Evolutionary conservation across 768 basidiomycete species (phyloP), one percentile per base, ranked within the genome.

Genomic region (Rhizopogon vulgaris): DNA sequence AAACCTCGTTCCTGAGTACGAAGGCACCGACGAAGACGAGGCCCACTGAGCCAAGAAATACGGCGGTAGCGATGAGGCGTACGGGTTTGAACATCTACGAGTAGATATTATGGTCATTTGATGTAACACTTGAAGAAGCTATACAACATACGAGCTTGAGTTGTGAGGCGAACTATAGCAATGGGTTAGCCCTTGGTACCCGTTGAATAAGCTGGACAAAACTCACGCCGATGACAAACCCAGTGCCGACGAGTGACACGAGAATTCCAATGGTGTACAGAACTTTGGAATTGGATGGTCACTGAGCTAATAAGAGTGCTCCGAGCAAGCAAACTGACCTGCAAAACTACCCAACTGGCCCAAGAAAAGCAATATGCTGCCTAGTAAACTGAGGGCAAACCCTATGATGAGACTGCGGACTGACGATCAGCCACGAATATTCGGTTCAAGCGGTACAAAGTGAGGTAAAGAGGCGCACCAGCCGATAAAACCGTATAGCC

Each of bases 31-130:
- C 78, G 52, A 95, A 92, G 47, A 93, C 84, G 56, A 95, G 78
- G 8, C 68, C 86, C 55, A 96, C 90, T 14, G 86, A 83, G 1
- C 69, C 87, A 11, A 97, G 65, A 65, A 95, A 82, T 34, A 94
- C 63, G 53, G 93, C 66, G 1, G 90, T 83, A 2, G 94, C 93
- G 17, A 90, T 70, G 6, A 95, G 69, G 48, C 94, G 90, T 18
- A 95, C 80, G 46, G 92, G 89, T 69, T 94, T 94, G 79, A 95
- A 95, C 93, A 94, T 94, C 91, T 93, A 58, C 6, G 48, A 9
- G 6, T 2, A 0, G 6, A 5, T 14, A 12, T 47, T 30, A 51
- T 57, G 5, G 55, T 52, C 24, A 12, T 6, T 18, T 22, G 28
- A n/a, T 28, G 2, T 39, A 28, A 40, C 41, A 10, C 4, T 38